Percentiles rank a stretch among this genome's conserved stretches.
Evolutionary conservation across 2,329 filamentous ascomycete genomes (phyloP).

Genomic region (Neonectria faginata): DNA sequence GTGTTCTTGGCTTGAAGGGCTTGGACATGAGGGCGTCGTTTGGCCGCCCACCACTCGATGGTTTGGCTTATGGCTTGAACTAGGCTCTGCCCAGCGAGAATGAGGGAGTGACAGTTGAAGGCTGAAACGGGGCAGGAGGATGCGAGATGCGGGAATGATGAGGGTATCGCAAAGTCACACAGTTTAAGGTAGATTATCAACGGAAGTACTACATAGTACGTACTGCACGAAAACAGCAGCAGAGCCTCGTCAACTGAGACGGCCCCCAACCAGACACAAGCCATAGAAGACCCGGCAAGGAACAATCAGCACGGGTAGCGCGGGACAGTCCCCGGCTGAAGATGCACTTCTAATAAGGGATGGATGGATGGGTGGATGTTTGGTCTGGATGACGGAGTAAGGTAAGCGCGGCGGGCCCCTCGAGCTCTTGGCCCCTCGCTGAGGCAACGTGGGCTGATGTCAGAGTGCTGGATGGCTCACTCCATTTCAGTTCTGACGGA

Average conservation of each 20-base stretch:
- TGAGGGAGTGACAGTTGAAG: not conserved
- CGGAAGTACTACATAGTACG: no score
- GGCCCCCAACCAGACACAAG: not conserved
- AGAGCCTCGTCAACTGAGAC: slow-evolving; percentile 6
- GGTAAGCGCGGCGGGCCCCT: slow-evolving; percentile 34
- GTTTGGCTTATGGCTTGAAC: not conserved
- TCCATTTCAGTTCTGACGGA: not conserved
- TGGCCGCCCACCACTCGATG: not conserved
- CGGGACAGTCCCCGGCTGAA: slow-evolving; percentile 15
- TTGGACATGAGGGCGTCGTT: not conserved
- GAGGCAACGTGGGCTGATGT: slow-evolving; percentile 47
- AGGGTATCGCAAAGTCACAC: not conserved
- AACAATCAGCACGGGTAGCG: not conserved
- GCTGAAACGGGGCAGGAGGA: not conserved
- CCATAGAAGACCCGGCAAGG: not conserved
- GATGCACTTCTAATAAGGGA: slow-evolving; percentile 9
- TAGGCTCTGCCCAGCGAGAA: not conserved
- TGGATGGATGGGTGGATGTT: slow-evolving; percentile 24
- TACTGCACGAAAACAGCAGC: not conserved
- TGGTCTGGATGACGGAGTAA: slow-evolving; percentile 35
- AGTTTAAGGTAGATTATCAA: no score
- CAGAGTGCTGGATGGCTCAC: slow-evolving; percentile 44
- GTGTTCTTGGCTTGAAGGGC: not conserved
- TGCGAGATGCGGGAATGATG: not conserved
- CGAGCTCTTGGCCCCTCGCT: slow-evolving; percentile 18